Conservation (phyloP, 2,329 filamentous ascomycete genomes). For the Claviceps humidiphila region DNA sequence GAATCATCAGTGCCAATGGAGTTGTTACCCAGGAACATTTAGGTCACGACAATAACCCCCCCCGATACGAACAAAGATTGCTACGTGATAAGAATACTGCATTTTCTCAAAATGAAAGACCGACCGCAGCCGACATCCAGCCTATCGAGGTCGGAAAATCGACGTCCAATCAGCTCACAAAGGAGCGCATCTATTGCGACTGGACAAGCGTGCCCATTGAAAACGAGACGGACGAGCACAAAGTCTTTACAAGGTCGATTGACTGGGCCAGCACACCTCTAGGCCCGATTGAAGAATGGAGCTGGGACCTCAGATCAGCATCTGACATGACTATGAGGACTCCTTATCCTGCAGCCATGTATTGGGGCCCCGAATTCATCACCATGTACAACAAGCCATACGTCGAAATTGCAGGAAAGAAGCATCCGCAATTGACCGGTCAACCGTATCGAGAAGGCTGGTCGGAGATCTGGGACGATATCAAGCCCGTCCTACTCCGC, state of each 20-base stretch:
- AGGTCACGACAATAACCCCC: background rate
- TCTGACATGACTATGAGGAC: conserved; percentile 42
- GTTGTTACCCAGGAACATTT: conserved; percentile 9
- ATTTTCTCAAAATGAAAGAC: background rate
- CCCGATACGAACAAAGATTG: background rate
- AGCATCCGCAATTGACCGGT: conserved; percentile 51
- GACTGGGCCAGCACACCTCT: conserved; percentile 35
- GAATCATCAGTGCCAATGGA: conserved; percentile 10
- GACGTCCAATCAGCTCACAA: conserved; percentile 16
- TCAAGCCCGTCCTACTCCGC: conserved; percentile 52
- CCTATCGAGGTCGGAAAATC: conserved; percentile 8
- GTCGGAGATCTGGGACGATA: conserved; percentile 60
- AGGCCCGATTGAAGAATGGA: conserved; percentile 33
- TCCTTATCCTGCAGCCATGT: conserved; percentile 39
- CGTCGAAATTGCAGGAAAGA: conserved; percentile 46
- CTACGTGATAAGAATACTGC: background rate
- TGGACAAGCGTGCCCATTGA: conserved; percentile 4
- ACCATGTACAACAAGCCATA: conserved; percentile 59
- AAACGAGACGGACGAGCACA: conserved; percentile 14
- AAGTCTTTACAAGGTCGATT: conserved; percentile 23
- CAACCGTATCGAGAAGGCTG: conserved; percentile 45
- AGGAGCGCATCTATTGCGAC: conserved; percentile 2
- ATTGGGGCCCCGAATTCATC: conserved; percentile 49
- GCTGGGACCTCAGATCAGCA: conserved; percentile 30
- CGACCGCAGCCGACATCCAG: background rate